Evolutionary conservation across 306 rosid genomes (phyloP).

Genomic region (Carpinus viminea): DNA sequence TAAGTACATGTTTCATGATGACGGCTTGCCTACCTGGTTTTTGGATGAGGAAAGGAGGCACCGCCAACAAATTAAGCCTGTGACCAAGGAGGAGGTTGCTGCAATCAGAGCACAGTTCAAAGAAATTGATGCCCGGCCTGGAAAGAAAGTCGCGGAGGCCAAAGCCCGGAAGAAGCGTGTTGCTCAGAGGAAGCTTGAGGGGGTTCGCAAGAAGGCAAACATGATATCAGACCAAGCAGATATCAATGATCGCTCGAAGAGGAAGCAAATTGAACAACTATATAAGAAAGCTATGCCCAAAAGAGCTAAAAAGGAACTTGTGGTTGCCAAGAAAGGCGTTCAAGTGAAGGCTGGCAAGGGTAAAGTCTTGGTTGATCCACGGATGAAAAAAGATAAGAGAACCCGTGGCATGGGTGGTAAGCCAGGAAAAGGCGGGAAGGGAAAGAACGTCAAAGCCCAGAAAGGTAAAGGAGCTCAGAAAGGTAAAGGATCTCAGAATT

Average conservation of each 20-base stretch:
- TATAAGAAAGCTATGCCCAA: conserved; percentile 71
- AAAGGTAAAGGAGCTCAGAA: conserved; percentile 44
- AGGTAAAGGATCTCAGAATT: conserved; percentile 44
- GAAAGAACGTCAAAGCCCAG: conserved; percentile 33
- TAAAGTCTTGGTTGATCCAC: conserved; percentile 44
- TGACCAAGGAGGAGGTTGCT: conserved; percentile 74
- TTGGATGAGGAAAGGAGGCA: conserved; percentile 84
- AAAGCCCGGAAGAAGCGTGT: conserved; percentile 77
- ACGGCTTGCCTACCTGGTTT: conserved; percentile 88
- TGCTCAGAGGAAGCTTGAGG: conserved; percentile 85
- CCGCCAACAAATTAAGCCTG: conserved; percentile 62
- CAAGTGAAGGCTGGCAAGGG: conserved; percentile 67
- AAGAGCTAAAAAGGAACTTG: conserved; percentile 79
- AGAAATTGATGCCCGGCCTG: conserved; percentile 80
- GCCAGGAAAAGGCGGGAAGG: conserved; percentile 39
- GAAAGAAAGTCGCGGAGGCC: conserved; percentile 58
- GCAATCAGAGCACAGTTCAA: conserved; percentile 90
- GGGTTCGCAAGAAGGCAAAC: conserved; percentile 91
- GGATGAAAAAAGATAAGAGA: conserved; percentile 59
- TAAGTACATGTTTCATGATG: conserved; percentile 77
- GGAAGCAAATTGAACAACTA: conserved; percentile 78
- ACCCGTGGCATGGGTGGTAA: conserved; percentile 25
- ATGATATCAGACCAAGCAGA: conserved; percentile 88
- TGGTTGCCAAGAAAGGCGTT: conserved; percentile 97
- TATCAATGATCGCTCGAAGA: conserved; percentile 78